These are phyloP conservation scores for Penicillium nucicola DNA, from an alignment of 495 filamentous ascomycete species.

Conservation along the genomic window DNA sequence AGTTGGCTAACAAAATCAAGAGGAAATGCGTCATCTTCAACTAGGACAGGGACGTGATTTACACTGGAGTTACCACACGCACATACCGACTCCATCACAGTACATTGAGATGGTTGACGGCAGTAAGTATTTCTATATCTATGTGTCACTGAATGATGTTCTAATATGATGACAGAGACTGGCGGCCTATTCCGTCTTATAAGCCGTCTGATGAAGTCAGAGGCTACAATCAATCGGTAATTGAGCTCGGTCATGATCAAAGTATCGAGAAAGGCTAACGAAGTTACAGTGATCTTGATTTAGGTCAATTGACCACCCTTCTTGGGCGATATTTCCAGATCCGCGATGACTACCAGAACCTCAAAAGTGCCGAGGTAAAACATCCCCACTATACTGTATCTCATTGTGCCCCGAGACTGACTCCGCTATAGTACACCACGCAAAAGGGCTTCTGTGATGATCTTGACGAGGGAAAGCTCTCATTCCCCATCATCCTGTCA, in stretches of 20 bases:
- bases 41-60: conserved; percentile 33
- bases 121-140: background rate
- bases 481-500: background rate
- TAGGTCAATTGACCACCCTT: conserved; percentile 11
- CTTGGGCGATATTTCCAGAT: conserved; percentile 34
- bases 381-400: background rate
- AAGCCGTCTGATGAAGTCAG: conserved; percentile 17
- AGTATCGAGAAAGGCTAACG: no score
- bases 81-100: conserved; percentile 21
- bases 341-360: conserved; percentile 37
- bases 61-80: conserved; percentile 25
- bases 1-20: background rate
- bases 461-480: background rate
- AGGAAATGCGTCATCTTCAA: conserved; percentile 8
- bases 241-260: no score
- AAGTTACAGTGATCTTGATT: background rate
- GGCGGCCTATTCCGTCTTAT: conserved; percentile 33
- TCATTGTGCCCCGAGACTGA: background rate
- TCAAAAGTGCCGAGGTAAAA: conserved; percentile 1
- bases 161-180: conserved; percentile 24
- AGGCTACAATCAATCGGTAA: background rate
- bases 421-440: background rate
- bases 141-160: conserved; percentile 1
- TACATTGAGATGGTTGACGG: conserved; percentile 2
- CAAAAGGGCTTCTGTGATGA: background rate